Percentiles rank a stretch among this genome's conserved stretches.
Evolutionary conservation across 2,329 filamentous ascomycete genomes (phyloP).

Genomic region (Calonectria pseudoturangicola): DNA sequence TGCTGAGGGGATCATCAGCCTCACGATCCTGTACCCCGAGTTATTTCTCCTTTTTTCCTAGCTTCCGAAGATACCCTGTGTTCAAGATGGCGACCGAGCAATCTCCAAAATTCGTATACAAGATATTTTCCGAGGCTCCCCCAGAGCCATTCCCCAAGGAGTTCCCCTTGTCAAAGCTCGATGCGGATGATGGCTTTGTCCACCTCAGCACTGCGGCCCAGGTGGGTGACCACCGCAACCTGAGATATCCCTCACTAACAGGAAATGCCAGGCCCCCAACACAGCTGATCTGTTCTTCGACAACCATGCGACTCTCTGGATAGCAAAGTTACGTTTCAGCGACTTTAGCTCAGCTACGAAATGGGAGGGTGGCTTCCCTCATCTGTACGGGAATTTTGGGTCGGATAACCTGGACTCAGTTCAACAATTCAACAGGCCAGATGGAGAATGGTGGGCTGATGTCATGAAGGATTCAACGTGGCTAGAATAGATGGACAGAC

Average conservation of each 20-base stretch:
- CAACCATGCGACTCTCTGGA: conserved; percentile 63
- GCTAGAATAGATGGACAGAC: conserved; percentile 59
- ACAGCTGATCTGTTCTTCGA: conserved; percentile 68
- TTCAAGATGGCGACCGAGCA: conserved; percentile 56
- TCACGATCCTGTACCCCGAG: not conserved
- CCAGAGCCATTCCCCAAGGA: conserved; percentile 71
- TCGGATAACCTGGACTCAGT: conserved; percentile 68
- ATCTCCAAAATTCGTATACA: conserved; percentile 72
- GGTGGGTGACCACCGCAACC: conserved; percentile 56
- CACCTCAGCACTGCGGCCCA: conserved; percentile 76
- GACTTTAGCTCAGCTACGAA: conserved; percentile 66
- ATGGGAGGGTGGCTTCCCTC: conserved; percentile 76
- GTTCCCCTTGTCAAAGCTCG: conserved; percentile 76
- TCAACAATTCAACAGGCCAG: conserved; percentile 67
- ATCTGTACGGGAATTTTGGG: conserved; percentile 76
- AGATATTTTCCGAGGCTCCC: conserved; percentile 74
- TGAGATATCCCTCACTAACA: conserved; percentile 14
- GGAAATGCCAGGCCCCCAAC: conserved; percentile 62
- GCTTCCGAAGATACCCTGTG: not conserved
- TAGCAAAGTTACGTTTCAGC: conserved; percentile 72
- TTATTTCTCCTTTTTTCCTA: not conserved
- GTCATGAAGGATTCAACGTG: conserved; percentile 64
- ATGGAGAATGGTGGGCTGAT: conserved; percentile 68
- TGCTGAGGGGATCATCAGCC: conserved; percentile 29
- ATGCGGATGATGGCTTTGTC: conserved; percentile 76